These are phyloP conservation scores for Phytomonas francai DNA, from an alignment of 208 protist species.

Conservation along the genomic window DNA sequence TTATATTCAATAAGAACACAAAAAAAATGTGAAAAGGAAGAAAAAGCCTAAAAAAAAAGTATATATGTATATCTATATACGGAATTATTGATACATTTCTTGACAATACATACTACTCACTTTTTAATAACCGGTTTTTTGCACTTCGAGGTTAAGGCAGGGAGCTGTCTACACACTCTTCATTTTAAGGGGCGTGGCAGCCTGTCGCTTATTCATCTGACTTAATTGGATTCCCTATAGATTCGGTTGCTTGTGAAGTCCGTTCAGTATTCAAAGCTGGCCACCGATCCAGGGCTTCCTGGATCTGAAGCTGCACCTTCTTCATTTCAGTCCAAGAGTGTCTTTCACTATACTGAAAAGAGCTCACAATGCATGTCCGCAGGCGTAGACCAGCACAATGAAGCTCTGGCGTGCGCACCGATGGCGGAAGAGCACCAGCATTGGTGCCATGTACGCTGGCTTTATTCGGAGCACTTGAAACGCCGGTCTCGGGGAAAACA, in stretches of 20 bases:
- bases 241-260: neutral
- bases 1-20: neutral
- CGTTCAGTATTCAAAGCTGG: neutral
- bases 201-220: neutral
- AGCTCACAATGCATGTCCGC: conserved; percentile 34
- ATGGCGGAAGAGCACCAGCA: neutral
- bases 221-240: neutral
- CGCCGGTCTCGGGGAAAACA: neutral
- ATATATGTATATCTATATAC: neutral
- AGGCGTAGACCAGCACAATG: conserved; percentile 63
- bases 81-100: neutral
- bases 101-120: neutral
- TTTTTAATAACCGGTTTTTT: neutral
- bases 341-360: conserved; percentile 18
- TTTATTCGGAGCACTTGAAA: neutral
- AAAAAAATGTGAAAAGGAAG: neutral
- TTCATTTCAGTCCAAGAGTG: conserved; percentile 27
- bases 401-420: conserved; percentile 44
- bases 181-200: neutral
- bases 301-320: conserved; percentile 34
- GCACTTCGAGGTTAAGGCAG: neutral
- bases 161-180: neutral
- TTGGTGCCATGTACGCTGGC: neutral
- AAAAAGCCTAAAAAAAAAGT: neutral
- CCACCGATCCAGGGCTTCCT: conserved; percentile 20